Base-by-base conservation (phyloP, 108 stramenopile species). In the Skeletonema costatum region DNA sequence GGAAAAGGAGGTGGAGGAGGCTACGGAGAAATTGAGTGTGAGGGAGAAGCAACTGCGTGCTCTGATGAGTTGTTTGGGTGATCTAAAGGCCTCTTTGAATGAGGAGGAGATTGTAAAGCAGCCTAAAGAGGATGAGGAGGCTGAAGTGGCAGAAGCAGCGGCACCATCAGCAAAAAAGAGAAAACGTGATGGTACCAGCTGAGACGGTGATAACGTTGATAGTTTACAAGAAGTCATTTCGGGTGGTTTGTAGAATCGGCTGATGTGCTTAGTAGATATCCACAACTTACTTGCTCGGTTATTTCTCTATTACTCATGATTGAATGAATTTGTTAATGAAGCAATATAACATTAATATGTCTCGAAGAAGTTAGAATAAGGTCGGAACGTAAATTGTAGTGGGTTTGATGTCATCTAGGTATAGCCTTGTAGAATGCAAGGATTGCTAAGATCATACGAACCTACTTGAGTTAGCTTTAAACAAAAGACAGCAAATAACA, bases 1-100 rank as follows among this genome's bases (percentile, higher is more conserved):
- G n/a, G 42, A 70, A 41, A 51, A 58, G 41, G 80, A 81, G 42
- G 62, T 75, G 48, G 36, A 10, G 61, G 29, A 29, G 68, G 74
- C 74, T 6, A 66, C 59, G 32, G 70, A 68, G 69, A 73, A 74
- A 36, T 63, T 81, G 30, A 19, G 32, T 2, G 51, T 81, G 3
- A 74, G 73, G 68, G 80, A 81, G 68, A 74, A 64, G 32, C 80
- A 81, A 38, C 10, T 75, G 11, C 11, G 80, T 4, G 38, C 51
- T 4, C 13, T 81, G 29, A 81, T 81, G 80, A 59, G 68, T 39
- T 72, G 80, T 74, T 69, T 81, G 63, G 73, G 67, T 21, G 80
- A 81, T 75, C 66, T 81, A 14, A 74, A 60, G 61, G 67, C 66
- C 35, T 60, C 72, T 12, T 38, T 81, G 64, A 48, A 73, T 35